Conservation (phyloP, 2,329 filamentous ascomycete species). For the Calonectria leucothoes region DNA sequence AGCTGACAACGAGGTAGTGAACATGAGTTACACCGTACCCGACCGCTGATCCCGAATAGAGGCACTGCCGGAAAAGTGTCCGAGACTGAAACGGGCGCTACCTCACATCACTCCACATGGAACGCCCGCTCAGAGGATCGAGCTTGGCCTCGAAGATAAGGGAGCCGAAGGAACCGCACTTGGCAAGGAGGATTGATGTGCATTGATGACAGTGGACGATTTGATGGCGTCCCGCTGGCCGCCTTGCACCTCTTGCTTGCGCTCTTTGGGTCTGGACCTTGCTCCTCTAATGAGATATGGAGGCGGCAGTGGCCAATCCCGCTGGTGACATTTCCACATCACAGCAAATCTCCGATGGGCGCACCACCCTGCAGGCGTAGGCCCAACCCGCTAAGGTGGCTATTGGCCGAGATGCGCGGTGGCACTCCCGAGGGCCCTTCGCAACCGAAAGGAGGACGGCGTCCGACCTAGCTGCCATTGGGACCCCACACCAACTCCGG, state of each 20-base stretch:
- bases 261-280: background rate
- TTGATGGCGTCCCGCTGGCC: too few relatives aligned
- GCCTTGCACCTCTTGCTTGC: background rate
- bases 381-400: background rate
- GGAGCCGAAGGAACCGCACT: background rate
- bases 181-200: background rate
- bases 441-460: slow-evolving; percentile 8
- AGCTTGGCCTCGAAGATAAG: background rate
- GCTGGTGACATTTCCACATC: background rate
- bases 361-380: background rate
- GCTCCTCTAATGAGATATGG: background rate
- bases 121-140: background rate
- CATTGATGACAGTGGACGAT: background rate
- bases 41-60: background rate
- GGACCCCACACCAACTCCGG: background rate
- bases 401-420: background rate
- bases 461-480: slow-evolving; percentile 6
- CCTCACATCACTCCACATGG: background rate
- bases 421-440: background rate
- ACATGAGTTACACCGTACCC: background rate
- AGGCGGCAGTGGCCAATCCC: background rate
- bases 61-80: background rate
- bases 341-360: background rate
- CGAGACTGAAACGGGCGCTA: slow-evolving; percentile 3
- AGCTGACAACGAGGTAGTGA: background rate